Base-by-base conservation (phyloP, 2,329 filamentous ascomycete species). In the Nothophoma quercina region DNA sequence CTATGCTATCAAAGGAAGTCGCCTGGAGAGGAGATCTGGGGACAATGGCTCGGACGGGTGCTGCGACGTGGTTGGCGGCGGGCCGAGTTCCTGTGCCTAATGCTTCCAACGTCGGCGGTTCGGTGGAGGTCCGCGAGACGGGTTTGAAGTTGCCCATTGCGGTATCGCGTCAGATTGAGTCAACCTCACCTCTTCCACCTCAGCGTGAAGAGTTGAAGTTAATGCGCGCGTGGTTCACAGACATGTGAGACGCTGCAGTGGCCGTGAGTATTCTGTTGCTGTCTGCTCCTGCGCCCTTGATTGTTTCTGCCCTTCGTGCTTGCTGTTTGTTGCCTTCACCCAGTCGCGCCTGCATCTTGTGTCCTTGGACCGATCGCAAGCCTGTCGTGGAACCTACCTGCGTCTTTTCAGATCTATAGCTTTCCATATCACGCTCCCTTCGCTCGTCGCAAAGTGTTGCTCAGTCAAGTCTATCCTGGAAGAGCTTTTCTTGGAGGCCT, bases 91-190 rank as follows among this genome's bases (percentile, higher is more conserved):
- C 57, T 28, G 58, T 51, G 35, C 62, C 63, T 42, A 46, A 45
- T 52, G 60, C 63, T 56, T 67, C 63, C 29, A 62, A 53, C 36
- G 53, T 58, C 56, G 52, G 56, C 38, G 59, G 34, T 44, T 60
- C 52, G 55, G 54, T 46, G 40, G 52, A 35, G 43, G 30, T 44
- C 39, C 61, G 51, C 64, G 64, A 67, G 63, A 66, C 64, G 65
- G 55, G 58, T 30, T 19, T 18, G 36, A 41, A 45, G 28, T 51
- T 33, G 51, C 55, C 51, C 61, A 63, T 63, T 26, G 28, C 44
- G 43, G 43, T 44, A 40, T 50, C 49, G 53, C 45, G 44, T 55
- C 46, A 29, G 23, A 4, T 13, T n/a, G 16, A 26, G 41, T 26
- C 28, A 46, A 58, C 50, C 45, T 58, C 56, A 43, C 44, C 38